A percentile compares a stretch with the other conserved stretches of the same genome.
Evolutionary conservation across 495 filamentous ascomycete species (phyloP).

Genomic region (Hypoxylon crocopeplum): DNA sequence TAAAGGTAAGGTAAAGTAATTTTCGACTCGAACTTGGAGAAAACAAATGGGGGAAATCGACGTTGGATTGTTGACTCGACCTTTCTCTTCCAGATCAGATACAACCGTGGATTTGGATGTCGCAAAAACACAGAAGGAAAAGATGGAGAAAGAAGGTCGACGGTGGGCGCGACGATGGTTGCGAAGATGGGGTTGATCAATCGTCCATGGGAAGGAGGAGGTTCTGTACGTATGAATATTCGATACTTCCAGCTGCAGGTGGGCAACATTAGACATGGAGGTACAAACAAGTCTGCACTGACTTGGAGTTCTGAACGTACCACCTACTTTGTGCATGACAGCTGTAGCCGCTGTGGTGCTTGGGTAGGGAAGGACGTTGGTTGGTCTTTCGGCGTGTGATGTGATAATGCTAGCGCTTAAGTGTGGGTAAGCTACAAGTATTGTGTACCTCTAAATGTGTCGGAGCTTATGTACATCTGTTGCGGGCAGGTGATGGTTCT

Average conservation of each 20-base stretch:
- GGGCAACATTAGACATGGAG: neutral
- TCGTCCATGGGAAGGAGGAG: neutral
- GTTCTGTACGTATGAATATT: neutral
- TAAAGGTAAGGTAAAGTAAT: neutral
- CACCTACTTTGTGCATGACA: too few relatives aligned
- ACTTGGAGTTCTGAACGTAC: too few relatives aligned
- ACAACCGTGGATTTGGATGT: conserved; percentile 4
- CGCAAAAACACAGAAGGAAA: conserved; percentile 7
- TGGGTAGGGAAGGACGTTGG: too few relatives aligned
- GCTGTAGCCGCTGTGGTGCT: too few relatives aligned
- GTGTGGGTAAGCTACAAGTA: too few relatives aligned
- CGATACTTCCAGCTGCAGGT: neutral
- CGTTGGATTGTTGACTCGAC: neutral
- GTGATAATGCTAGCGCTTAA: too few relatives aligned
- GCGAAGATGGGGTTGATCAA: conserved; percentile 9
- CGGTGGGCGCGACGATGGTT: conserved; percentile 1
- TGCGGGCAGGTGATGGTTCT: conserved; percentile 1
- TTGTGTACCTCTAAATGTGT: neutral
- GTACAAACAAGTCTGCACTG: too few relatives aligned
- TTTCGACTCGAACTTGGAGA: neutral
- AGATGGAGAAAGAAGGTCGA: neutral
- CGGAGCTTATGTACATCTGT: neutral
- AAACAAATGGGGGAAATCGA: neutral
- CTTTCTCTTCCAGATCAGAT: neutral
- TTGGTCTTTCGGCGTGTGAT: too few relatives aligned